Evolutionary conservation across 257 asterid species (phyloP).

Genomic region (Ehretia macrophylla): DNA sequence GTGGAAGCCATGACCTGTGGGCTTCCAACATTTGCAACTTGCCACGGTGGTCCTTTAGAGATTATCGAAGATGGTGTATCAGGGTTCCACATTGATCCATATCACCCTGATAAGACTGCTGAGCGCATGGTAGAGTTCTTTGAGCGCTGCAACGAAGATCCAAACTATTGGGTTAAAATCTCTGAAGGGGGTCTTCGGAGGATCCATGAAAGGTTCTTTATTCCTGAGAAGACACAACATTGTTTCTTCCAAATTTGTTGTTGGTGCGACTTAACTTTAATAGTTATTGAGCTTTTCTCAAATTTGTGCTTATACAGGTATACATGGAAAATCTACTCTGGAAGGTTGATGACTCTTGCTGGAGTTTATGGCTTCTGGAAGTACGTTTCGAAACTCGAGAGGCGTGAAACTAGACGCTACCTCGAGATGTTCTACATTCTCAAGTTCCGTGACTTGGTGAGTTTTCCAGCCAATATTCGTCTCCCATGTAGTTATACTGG

Average conservation of each 20-base stretch:
- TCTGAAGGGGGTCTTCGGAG: conserved; percentile 56
- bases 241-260: neutral
- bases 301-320: conserved; percentile 40
- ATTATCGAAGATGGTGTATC: conserved; percentile 85
- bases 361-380: conserved; percentile 98
- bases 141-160: conserved; percentile 57
- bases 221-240: neutral
- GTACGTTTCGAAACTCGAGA: conserved; percentile 76
- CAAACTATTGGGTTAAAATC: conserved; percentile 60
- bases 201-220: conserved; percentile 53
- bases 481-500: no score
- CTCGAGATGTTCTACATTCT: conserved; percentile 98
- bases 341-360: conserved; percentile 90
- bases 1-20: conserved; percentile 98
- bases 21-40: conserved; percentile 87
- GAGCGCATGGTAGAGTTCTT: conserved; percentile 66
- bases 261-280: neutral
- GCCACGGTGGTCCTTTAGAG: conserved; percentile 94
- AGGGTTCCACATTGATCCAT: conserved; percentile 91
- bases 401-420: conserved; percentile 88
- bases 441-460: conserved; percentile 82
- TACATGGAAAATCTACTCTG: conserved; percentile 88
- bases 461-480: conserved; percentile 2
- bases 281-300: neutral
- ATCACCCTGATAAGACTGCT: conserved; percentile 75